A percentile compares a stretch with the other conserved stretches of the same genome.
These are phyloP conservation scores for Omphalea diandra DNA, from an alignment of 441 rosid genomes.

Conservation along the genomic window DNA sequence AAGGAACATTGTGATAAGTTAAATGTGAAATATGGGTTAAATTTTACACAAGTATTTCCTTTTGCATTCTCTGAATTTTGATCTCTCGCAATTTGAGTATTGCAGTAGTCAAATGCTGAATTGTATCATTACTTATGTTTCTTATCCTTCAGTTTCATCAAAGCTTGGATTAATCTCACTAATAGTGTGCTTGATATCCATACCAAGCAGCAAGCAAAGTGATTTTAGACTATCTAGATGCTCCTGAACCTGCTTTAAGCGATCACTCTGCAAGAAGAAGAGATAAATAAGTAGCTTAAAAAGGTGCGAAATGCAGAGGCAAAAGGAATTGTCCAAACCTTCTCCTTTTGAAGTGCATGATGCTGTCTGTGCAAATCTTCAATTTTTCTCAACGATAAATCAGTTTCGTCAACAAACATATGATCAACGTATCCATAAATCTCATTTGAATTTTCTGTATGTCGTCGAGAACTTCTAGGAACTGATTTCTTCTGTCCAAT, in stretches of 20 bases:
- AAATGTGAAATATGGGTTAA: constrained; percentile 10
- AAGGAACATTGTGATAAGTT: constrained; percentile 1
- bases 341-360: constrained; percentile 75
- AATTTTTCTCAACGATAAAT: constrained; percentile 78
- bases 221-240: constrained; percentile 52
- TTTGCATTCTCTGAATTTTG: constrained; percentile 94
- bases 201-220: constrained; percentile 78
- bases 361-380: constrained; percentile 79
- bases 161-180: constrained; percentile 58
- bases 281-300: constrained; percentile 16
- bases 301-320: constrained; percentile 10
- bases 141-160: constrained; percentile 51
- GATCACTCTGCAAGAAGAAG: constrained; percentile 56
- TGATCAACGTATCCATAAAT: constrained; percentile 44
- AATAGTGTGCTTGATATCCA: constrained; percentile 62
- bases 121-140: constrained; percentile 60
- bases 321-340: constrained; percentile 41
- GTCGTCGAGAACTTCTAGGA: constrained; percentile 58
- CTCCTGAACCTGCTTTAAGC: constrained; percentile 66
- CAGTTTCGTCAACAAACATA: constrained; percentile 60
- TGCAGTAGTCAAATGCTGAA: constrained; percentile 51
- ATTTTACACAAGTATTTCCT: constrained; percentile 36
- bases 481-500: constrained; percentile 74
- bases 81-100: constrained; percentile 63
- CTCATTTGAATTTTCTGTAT: constrained; percentile 54